Base-by-base conservation (phyloP, 805 yeast genomes). In the Aciculoconidium aculeatum region DNA sequence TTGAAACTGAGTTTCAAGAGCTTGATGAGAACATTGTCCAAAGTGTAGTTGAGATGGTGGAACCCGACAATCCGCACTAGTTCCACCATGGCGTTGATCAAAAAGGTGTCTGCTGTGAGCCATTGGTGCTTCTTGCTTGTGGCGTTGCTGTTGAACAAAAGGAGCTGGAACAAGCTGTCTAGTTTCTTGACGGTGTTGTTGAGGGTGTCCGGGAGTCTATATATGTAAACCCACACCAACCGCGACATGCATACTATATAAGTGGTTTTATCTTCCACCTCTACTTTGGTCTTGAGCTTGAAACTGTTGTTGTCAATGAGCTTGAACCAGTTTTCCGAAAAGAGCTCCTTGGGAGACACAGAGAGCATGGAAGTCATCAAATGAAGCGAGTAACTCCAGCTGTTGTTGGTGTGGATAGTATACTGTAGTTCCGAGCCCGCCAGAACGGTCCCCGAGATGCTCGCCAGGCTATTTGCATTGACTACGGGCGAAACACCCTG, bases 191-290 rank as follows among this genome's bases (percentile, higher is more conserved):
- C 77, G 1, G 95, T 87, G 35, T 83, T 80, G 49, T 90, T 92
- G 42, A 90, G 59, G 0, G 96, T 81, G 42, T 94, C 98, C 0
- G 94, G 74, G 40, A 87, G 76, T 38, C 97, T 65, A 53, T 79
- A 85, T 14, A 87, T 59, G 49, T 83, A 92, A 0, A 88, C 94
- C 98, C 98, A 92, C 0, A 84, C 55, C 17, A 94, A 61, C 34
- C 96, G 61, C 0, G 94, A 70, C 3, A 80, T 57, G 32, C 88
- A 77, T 0, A 75, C 73, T 10, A 83, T 68, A 23, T 76, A 69
- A 3, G 72, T 72, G 0, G 73, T 65, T 42, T 80, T 75, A 16
- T 55, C 63, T 28, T 65, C 68, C 0, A 59, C 48, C 8, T 71
- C 68, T 1, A 51, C 49, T 32, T 83, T 84, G 4, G 85, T 79